Evolutionary conservation across 305 asterid genomes (phyloP).

Genomic region (Fraxinus velutina): DNA sequence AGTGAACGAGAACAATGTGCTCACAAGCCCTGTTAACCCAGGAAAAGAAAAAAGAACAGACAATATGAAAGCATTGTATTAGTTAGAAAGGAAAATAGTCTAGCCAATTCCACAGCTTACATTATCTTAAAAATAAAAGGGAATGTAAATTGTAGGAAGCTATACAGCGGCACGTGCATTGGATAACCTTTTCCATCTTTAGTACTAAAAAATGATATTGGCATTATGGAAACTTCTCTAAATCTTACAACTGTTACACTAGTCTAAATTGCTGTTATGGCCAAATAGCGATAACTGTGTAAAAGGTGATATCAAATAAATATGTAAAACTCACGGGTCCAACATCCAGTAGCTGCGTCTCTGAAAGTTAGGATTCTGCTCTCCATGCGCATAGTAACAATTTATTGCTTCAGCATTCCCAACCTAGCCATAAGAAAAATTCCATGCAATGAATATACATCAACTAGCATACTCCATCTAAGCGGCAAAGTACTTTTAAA

Average conservation of each 20-base stretch:
- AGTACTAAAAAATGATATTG: not conserved
- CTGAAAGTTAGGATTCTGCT: slow-evolving; percentile 71
- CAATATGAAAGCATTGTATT: not conserved
- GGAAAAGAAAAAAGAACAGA: slow-evolving; percentile 17
- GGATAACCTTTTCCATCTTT: not conserved
- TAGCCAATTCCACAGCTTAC: not conserved
- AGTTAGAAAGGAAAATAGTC: slow-evolving; percentile 2
- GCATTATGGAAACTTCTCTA: slow-evolving; percentile 1
- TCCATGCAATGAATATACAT: slow-evolving; percentile 25
- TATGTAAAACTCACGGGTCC: slow-evolving; percentile 67
- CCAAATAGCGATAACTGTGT: slow-evolving; percentile 9
- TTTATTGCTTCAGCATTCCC: slow-evolving; percentile 85
- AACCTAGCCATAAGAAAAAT: slow-evolving; percentile 55
- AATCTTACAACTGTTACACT: not conserved
- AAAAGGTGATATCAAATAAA: slow-evolving; percentile 15
- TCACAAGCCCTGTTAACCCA: slow-evolving; percentile 64
- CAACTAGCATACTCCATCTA: slow-evolving; percentile 5
- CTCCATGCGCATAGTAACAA: slow-evolving; percentile 96
- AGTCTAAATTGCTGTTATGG: not conserved
- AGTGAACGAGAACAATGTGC: slow-evolving; percentile 98
- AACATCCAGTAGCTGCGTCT: slow-evolving; percentile 98
- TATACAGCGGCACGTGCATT: not conserved
- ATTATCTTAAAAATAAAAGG: slow-evolving; percentile 6
- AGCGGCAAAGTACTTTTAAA: slow-evolving; percentile 7
- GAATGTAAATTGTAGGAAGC: slow-evolving; percentile 12